Conservation (phyloP, 148 eudicot genomes). For the Diospyros lotus region DNA sequence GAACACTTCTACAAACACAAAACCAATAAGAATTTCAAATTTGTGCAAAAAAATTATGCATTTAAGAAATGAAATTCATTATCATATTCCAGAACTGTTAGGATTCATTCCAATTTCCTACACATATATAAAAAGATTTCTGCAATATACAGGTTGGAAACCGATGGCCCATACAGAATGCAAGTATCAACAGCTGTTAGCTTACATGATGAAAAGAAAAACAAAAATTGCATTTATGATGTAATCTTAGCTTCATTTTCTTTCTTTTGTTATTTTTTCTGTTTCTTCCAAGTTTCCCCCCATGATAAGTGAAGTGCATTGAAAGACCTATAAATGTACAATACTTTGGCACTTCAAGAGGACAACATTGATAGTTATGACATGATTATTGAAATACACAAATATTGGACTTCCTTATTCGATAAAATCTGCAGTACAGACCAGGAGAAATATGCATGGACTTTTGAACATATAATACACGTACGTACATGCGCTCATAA, state of each 20-base stretch:
- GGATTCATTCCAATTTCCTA: not conserved
- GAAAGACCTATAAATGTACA: not conserved
- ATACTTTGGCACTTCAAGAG: not conserved
- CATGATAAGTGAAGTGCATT: not conserved
- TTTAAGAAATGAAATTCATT: not conserved
- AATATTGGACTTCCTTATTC: not conserved
- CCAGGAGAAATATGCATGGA: not conserved
- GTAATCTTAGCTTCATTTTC: no score
- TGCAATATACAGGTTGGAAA: not conserved
- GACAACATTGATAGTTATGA: not conserved
- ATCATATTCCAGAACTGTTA: not conserved
- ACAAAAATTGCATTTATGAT: no score
- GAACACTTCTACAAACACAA: not conserved
- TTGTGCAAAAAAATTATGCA: not conserved
- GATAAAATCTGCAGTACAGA: no score
- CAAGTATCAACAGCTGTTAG: no score
- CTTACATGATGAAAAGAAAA: no score
- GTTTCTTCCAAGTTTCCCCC: not conserved
- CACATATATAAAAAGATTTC: not conserved
- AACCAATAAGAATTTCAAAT: not conserved
- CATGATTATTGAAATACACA: no score
- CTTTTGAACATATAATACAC: no score
- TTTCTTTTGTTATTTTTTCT: not conserved
- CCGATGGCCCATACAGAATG: not conserved
- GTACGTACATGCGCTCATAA: no score